phyloP scores from a whole-genome alignment of 129 eudicot species.

The Pittosporum tobira region DNA sequence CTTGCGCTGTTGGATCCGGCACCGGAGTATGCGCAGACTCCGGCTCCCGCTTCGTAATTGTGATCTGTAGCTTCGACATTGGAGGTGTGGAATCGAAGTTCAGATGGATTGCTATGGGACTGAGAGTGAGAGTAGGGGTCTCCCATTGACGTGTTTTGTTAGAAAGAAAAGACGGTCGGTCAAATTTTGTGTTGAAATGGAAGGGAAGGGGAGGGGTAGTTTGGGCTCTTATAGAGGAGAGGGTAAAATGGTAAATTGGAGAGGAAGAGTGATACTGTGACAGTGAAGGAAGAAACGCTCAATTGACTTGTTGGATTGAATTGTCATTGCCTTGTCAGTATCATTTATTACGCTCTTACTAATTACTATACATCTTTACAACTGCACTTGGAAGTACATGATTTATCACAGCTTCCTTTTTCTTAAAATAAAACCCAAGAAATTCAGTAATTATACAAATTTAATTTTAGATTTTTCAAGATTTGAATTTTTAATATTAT shows the following conservation, averaged over 20 bases:
- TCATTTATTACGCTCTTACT: background rate
- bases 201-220: conserved; percentile 8
- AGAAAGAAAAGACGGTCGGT: background rate
- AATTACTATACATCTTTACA: too few species aligned
- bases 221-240: background rate
- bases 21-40: conserved; percentile 6
- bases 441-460: too few species aligned
- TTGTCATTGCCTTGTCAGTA: conserved; percentile 4
- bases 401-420: too few species aligned
- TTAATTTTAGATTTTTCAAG: too few species aligned
- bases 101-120: conserved; percentile 33
- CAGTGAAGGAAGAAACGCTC: background rate
- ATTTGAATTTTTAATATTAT: too few species aligned
- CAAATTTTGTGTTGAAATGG: background rate
- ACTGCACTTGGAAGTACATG: too few species aligned
- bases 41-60: conserved; percentile 10
- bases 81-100: conserved; percentile 19
- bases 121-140: conserved; percentile 22
- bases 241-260: background rate
- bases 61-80: conserved; percentile 21
- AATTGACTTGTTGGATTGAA: conserved; percentile 9
- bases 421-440: too few species aligned
- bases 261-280: conserved; percentile 4
- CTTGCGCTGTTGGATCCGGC: conserved; percentile 51
- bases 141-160: conserved; percentile 30